Conservation (phyloP, 1,284 basidiomycete species). For the Cystobasidium pallidum region DNA sequence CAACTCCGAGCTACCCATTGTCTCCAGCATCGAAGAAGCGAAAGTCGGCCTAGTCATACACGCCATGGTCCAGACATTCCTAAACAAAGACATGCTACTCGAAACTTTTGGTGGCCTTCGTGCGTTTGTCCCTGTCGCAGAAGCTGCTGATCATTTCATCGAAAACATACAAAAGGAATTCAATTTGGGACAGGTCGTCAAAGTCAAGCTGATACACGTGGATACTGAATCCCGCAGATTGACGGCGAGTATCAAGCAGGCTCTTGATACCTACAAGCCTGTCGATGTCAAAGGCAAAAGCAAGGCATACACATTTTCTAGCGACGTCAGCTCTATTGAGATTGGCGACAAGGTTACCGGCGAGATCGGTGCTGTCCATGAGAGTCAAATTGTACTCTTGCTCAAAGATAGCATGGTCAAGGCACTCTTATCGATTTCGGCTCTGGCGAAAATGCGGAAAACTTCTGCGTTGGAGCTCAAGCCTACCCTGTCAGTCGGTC, state of each 20-base stretch:
- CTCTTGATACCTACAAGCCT: conserved; percentile 60
- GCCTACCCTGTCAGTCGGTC: conserved; percentile 68
- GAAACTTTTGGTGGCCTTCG: conserved; percentile 90
- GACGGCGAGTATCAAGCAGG: conserved; percentile 85
- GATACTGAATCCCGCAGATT: conserved; percentile 69
- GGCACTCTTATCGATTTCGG: conserved; percentile 81
- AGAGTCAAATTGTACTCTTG: conserved; percentile 73
- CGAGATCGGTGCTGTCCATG: conserved; percentile 74
- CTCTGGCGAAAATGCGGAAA: conserved; percentile 79
- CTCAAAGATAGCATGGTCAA: conserved; percentile 21
- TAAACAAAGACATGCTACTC: conserved; percentile 76
- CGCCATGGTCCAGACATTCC: conserved; percentile 79
- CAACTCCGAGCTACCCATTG: conserved; percentile 65
- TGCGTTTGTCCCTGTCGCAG: conserved; percentile 77
- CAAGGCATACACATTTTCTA: conserved; percentile 28
- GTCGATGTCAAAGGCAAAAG: conserved; percentile 20
- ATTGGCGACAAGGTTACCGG: conserved; percentile 76
- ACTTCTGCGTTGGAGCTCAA: conserved; percentile 72
- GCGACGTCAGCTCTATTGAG: conserved; percentile 71
- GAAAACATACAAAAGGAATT: conserved; percentile 60
- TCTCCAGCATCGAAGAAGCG: conserved; percentile 70
- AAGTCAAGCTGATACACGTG: conserved; percentile 79
- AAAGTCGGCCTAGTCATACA: conserved; percentile 74
- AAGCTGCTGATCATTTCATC: conserved; percentile 65
- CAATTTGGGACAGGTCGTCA: conserved; percentile 78